These are phyloP conservation scores for Penicillium cinerascens DNA, from an alignment of 495 filamentous ascomycete species.

Conservation along the genomic window DNA sequence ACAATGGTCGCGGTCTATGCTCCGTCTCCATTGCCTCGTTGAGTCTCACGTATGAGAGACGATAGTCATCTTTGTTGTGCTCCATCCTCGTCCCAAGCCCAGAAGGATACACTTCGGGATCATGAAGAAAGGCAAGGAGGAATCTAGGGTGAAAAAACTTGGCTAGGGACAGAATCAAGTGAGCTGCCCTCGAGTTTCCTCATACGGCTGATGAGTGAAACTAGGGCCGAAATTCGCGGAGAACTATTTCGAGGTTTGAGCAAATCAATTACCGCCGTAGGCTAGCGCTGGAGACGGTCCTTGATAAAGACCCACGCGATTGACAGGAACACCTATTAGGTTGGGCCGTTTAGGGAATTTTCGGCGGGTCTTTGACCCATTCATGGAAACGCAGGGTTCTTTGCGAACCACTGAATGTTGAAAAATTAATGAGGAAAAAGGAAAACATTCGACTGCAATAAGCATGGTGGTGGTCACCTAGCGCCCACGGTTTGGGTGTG, in stretches of 20 bases:
- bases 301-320: conserved; percentile 3
- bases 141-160: background rate
- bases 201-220: conserved; percentile 7
- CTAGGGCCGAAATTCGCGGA: conserved; percentile 11
- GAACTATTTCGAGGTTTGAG: conserved; percentile 1
- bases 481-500: too few relatives aligned
- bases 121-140: background rate
- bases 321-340: background rate
- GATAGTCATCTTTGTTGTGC: conserved; percentile 15
- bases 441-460: too few relatives aligned
- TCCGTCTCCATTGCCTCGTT: conserved; percentile 6
- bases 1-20: conserved; percentile 12
- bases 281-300: conserved; percentile 3
- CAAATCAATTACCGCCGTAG: conserved; percentile 5
- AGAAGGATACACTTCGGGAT: background rate
- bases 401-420: too few relatives aligned
- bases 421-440: too few relatives aligned
- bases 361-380: background rate
- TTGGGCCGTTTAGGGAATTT: background rate
- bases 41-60: conserved; percentile 17
- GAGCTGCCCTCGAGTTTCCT: conserved; percentile 1
- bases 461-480: too few relatives aligned
- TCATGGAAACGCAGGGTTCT: background rate
- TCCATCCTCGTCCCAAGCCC: conserved; percentile 9
- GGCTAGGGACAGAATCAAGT: background rate